Evolutionary conservation across 2,329 filamentous ascomycete species (phyloP).

Genomic region (Plectosphaerella plurivora): DNA sequence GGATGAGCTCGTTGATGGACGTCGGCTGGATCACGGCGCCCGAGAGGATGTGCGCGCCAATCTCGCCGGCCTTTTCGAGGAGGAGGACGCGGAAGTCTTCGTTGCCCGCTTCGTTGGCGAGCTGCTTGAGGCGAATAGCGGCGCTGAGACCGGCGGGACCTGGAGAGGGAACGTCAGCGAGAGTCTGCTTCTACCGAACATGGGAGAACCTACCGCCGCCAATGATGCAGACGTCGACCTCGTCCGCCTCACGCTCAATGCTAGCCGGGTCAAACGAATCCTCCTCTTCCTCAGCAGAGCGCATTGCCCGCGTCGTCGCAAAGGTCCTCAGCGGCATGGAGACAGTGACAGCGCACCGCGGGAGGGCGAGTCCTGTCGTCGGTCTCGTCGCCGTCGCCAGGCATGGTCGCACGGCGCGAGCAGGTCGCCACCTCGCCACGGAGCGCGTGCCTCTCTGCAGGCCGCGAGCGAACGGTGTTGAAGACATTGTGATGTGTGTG

Average conservation of each 20-base stretch:
- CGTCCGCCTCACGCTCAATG: conserved; percentile 82
- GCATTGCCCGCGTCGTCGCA: conserved; percentile 5
- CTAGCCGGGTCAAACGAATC: conserved; percentile 60
- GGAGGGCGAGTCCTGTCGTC: not conserved
- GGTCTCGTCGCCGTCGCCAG: conserved; percentile 5
- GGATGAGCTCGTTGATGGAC: conserved; percentile 83
- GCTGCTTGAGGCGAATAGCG: conserved; percentile 90
- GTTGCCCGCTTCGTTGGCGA: conserved; percentile 91
- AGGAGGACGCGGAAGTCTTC: conserved; percentile 92
- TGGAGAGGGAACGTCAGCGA: conserved; percentile 16
- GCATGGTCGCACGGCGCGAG: conserved; percentile 9
- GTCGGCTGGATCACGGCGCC: conserved; percentile 92
- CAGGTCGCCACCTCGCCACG: conserved; percentile 19
- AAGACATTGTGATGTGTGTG: conserved; percentile 21
- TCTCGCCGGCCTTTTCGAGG: conserved; percentile 90
- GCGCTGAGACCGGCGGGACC: conserved; percentile 90
- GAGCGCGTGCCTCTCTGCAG: conserved; percentile 31
- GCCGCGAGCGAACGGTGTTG: conserved; percentile 32
- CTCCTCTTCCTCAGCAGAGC: conserved; percentile 23
- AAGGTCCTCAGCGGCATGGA: conserved; percentile 6
- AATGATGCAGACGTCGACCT: conserved; percentile 95
- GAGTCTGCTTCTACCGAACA: conserved; percentile 8
- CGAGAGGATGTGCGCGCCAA: conserved; percentile 92
- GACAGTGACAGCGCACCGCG: not conserved
- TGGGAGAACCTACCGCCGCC: conserved; percentile 60